Base-by-base conservation (phyloP, 768 basidiomycete species). In the Auriscalpium microsporum region DNA sequence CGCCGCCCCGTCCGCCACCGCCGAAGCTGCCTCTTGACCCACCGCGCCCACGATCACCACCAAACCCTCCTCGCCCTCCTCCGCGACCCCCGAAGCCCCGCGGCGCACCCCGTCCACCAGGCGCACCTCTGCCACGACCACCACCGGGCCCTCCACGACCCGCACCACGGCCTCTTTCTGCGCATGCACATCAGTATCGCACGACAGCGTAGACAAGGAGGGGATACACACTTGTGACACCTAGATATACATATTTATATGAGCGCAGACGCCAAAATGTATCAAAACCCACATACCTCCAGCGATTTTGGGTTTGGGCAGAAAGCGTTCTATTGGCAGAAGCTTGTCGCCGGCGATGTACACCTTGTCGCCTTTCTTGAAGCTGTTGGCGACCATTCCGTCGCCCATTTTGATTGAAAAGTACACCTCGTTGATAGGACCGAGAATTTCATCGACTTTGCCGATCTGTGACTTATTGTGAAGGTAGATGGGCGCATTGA, bases 371-470 rank as follows among this genome's bases (percentile, higher is more conserved):
- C 96, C 96, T 66, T 88, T 90, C 74, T 95, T 90, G 74, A 99
- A 99, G 69, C 90, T 93, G 62, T 75, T 86, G 8, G 96, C 94
- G 48, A 94, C 83, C 86, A 98, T 93, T 35, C 96, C 96, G 56
- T 90, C 86, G 17, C 86, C 82, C 88, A 97, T 96, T 76, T 98
- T 99, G 61, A 99, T 80, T 3, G 94, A 94, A 67, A 99, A 98
- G 72, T 84, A 98, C 56, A 98, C 94, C 68, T 98, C 93, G 68
- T 96, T 99, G 69, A 99, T 94, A 14, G 96, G 95, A 2, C 96
- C 96, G n/a, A 99, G 81, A 62, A 99, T 98, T 72, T 99, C 96
- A 72, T 99, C 96, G 44, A 99, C 88, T 73, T 96, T 97, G 58
- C 96, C 95, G 58, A 98, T 92, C 61, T 83, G 78, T 10, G 92